Conservation (phyloP, 208 protist genomes). For the Vickermania ingenoplastis region DNA sequence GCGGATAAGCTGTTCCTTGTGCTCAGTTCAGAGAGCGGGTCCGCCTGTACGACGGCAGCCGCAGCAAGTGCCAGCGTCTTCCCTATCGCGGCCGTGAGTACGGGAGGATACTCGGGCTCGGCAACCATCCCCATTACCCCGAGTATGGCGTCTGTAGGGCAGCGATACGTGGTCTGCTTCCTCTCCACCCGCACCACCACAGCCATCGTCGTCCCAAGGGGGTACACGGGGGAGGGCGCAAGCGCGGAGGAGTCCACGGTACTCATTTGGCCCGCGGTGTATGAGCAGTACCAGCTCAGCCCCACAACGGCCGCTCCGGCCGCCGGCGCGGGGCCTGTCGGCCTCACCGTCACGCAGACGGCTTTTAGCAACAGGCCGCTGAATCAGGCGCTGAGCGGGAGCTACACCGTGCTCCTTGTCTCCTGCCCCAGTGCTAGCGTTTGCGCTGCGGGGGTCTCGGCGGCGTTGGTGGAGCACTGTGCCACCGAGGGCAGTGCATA, state of each 20-base stretch:
- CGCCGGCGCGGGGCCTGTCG: conserved; percentile 47
- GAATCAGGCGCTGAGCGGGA: conserved; percentile 47
- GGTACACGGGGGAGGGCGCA: conserved; percentile 1
- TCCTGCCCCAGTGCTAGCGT: conserved; percentile 30
- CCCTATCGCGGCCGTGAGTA: conserved; percentile 19
- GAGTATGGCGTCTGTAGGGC: conserved; percentile 35
- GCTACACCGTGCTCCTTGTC: conserved; percentile 53
- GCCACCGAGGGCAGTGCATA: not conserved
- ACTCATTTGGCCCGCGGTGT: conserved; percentile 57
- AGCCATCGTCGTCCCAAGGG: conserved; percentile 30
- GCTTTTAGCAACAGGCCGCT: conserved; percentile 20
- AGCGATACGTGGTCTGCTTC: conserved; percentile 70
- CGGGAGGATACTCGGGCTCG: conserved; percentile 30
- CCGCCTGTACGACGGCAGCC: conserved; percentile 12
- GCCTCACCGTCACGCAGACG: conserved; percentile 31
- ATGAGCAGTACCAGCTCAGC: conserved; percentile 35
- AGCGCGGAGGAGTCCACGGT: conserved; percentile 11
- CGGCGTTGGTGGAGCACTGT: not conserved
- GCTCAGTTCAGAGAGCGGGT: conserved; percentile 3
- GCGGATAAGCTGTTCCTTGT: conserved; percentile 68
- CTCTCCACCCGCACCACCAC: conserved; percentile 16
- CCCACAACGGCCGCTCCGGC: conserved; percentile 15
- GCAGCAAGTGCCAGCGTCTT: conserved; percentile 21
- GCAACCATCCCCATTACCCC: conserved; percentile 21
- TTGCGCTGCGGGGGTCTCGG: conserved; percentile 13